Base-by-base conservation (phyloP, 1,139 yeast genomes). In the Pichia sp. region DNA sequence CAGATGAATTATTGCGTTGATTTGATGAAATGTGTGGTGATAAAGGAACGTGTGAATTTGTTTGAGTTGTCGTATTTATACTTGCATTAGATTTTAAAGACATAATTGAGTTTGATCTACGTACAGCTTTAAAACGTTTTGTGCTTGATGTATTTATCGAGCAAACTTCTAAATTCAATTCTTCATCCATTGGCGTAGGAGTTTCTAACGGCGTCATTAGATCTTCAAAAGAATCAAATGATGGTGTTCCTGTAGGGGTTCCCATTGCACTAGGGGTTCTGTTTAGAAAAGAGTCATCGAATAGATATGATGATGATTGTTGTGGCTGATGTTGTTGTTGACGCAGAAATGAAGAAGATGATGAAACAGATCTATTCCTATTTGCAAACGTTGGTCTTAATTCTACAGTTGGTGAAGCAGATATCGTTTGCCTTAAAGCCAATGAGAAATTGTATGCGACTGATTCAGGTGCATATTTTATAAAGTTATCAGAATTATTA, bases 91-190 rank as follows among this genome's bases (percentile, higher is more conserved):
- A 57, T 29, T 45, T 52, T 31, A 57, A 29, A 2, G 61, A 58
- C 12, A 54, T 53, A 8, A 56, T 52, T 2, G 62, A 58, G 39
- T 49, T 55, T 3, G 62, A 54, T 37, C 62, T 46, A 42, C 51
- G 51, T 26, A 57, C 29, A 6, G 59, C 40, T 43, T 58, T 58
- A 47, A 55, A 47, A 35, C 55, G 54, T 47, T 57, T 58, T 3
- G 59, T 55, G 23, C 51, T 38, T 1, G 59, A 52, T 3, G 60
- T 56, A 41, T 48, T 55, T 7, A 58, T 51, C 6, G 59, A 54
- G 27, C 55, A 55, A 12, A 51, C 53, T 33, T 56, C 61, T 7
- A 49, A 35, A 27, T 52, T n/a, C n/a, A n/a, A n/a, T n/a, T n/a
- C n/a, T n/a, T n/a, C 57, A 27, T 52, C 58, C 28, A 51, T 37